phyloP scores from a whole-genome alignment of 2,329 filamentous ascomycete species.

The Salinomyces thailandicus region DNA sequence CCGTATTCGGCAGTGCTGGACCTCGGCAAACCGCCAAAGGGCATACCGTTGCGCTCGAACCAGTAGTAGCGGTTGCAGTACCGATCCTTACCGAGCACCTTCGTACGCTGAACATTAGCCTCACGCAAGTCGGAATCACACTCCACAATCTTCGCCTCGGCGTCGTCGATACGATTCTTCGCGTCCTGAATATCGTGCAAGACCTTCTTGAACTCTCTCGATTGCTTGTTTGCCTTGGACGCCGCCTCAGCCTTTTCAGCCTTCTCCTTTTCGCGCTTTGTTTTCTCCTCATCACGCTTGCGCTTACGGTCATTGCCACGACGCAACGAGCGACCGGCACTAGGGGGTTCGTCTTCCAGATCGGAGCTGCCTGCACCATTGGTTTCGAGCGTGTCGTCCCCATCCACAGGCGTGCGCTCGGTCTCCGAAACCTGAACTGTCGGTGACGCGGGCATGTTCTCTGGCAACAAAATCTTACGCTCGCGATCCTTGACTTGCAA shows the following conservation, averaged over 20 bases:
- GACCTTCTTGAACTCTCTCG: constrained; percentile 80
- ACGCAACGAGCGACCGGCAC: constrained; percentile 46
- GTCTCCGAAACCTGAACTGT: constrained; percentile 34
- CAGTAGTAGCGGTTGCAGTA: constrained; percentile 99
- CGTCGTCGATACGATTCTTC: constrained; percentile 66
- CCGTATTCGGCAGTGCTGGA: constrained; percentile 79
- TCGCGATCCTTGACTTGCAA: constrained; percentile 33
- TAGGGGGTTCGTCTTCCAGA: constrained; percentile 57
- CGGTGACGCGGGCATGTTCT: constrained; percentile 59
- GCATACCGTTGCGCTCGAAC: constrained; percentile 98
- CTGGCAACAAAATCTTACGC: constrained; percentile 56
- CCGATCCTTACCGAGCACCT: constrained; percentile 81
- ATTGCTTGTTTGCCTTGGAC: constrained; percentile 56
- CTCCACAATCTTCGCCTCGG: constrained; percentile 73
- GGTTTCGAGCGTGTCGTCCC: constrained; percentile 44
- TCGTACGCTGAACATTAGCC: constrained; percentile 82
- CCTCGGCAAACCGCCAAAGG: constrained; percentile 74
- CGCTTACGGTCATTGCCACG: constrained; percentile 51
- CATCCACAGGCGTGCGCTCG: constrained; percentile 19
- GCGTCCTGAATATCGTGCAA: constrained; percentile 83
- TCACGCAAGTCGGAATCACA: constrained; percentile 89
- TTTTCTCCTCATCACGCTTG: constrained; percentile 48
- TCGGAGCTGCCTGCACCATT: constrained; percentile 46
- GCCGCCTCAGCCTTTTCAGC: constrained; percentile 48
- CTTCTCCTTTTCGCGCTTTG: constrained; percentile 57